Base-by-base conservation (phyloP, 257 asterid species). In the Fraxinus americana region DNA sequence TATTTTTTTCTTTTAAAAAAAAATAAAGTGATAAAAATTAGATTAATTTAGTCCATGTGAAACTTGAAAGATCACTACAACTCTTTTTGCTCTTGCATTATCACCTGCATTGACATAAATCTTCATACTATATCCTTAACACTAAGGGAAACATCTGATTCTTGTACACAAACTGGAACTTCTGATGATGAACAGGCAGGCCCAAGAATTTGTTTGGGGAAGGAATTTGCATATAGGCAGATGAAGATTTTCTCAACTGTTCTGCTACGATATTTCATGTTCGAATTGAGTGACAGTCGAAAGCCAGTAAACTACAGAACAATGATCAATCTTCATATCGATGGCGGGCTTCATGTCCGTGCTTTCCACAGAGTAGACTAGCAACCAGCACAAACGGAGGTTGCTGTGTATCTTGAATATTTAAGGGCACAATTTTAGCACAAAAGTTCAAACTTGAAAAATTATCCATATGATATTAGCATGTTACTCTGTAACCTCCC, bases 171-270 rank as follows among this genome's bases (percentile, higher is more conserved):
- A 57, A 57, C 66, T n/a, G 7, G 29, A 57, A 7, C 12, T 65
- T 34, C 12, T 81, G 61, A 11, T 75, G 50, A 52, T 77, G 66
- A 82, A 76, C 85, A 88, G 91, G 91, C 89, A 12, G 91, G 94
- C 1, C 94, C 88, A 0, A 77, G 91, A 63, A 81, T 88, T 7
- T 87, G 92, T 75, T 70, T 89, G 84, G 92, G 93, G 3, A 89
- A 83, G 85, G 91, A 89, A 70, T 89, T 89, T 73, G 91, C 91
- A 17, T 80, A 82, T 41, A 80, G 89, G 75, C 91, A 89, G 79
- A 89, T 89, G 94, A 90, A 90, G 82, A 86, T 90, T 74, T 80
- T 88, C 83, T 74, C 89, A 9, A 84, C 89, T 68, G 86, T 85
- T 75, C 78, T 87, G 54, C 34, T 88, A 72, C 50, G 63, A 48